Conservation (phyloP, 306 rosid genomes). For the Crotalaria pallida region DNA sequence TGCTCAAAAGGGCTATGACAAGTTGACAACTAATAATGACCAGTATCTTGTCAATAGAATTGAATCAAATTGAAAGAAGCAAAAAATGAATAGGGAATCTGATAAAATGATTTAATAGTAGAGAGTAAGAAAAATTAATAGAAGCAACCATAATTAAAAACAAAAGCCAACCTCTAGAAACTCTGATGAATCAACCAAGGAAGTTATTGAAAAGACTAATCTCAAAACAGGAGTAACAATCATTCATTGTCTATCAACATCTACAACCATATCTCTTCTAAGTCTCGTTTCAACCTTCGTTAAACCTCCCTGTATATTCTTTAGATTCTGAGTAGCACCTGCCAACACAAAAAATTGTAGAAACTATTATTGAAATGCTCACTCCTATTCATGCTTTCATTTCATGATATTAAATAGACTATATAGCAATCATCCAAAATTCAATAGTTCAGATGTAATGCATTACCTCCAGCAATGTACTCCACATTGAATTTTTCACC, state of each 20-base stretch:
- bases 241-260: constrained; percentile 67
- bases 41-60: neutral
- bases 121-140: neutral
- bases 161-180: constrained; percentile 75
- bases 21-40: neutral
- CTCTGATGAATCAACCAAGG: constrained; percentile 75
- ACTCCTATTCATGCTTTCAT: neutral
- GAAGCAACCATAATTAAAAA: no score
- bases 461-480: constrained; percentile 81
- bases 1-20: no score
- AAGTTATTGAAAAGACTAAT: constrained; percentile 75
- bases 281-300: constrained; percentile 56
- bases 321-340: constrained; percentile 88
- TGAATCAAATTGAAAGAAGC: neutral
- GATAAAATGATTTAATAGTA: neutral
- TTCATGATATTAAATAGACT: neutral
- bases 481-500: constrained; percentile 49
- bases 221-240: constrained; percentile 67
- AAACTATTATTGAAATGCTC: neutral
- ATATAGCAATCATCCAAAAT: neutral
- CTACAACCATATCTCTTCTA: constrained; percentile 55
- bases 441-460: neutral
- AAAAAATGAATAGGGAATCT: neutral
- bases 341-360: neutral
- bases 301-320: constrained; percentile 60